Conservation (phyloP, 805 yeast genomes). For the Saccharomyces jurei region DNA sequence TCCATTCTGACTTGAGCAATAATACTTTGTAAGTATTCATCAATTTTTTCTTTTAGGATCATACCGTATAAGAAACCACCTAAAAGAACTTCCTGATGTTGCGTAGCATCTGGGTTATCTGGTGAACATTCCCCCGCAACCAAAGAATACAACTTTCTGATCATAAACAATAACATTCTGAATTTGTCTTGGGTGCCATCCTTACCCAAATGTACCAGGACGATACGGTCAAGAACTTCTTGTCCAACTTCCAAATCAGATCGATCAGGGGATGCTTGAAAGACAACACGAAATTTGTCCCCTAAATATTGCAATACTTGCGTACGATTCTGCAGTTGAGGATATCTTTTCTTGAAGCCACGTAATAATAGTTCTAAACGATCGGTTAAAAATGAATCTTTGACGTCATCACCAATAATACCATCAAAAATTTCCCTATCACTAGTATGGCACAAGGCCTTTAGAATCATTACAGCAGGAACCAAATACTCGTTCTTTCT, state of each 20-base stretch:
- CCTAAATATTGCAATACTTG: conserved; percentile 93
- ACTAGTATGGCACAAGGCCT: conserved; percentile 82
- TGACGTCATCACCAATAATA: conserved; percentile 79
- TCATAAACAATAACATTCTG: conserved; percentile 83
- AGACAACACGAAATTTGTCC: conserved; percentile 89
- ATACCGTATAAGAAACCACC: conserved; percentile 96
- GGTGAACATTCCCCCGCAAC: conserved; percentile 96
- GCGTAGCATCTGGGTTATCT: conserved; percentile 98
- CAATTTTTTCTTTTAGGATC: conserved; percentile 93
- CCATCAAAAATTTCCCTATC: conserved; percentile 96
- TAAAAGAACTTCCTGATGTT: conserved; percentile 91
- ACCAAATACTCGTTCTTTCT: conserved; percentile 89
- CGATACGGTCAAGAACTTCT: conserved; percentile 74
- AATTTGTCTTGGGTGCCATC: conserved; percentile 69
- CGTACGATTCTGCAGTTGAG: conserved; percentile 61
- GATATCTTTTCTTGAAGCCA: conserved; percentile 68
- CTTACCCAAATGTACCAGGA: conserved; percentile 68
- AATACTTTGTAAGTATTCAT: conserved; percentile 76
- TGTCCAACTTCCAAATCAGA: conserved; percentile 87
- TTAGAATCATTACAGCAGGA: conserved; percentile 86
- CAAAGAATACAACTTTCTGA: conserved; percentile 85
- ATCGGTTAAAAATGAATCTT: conserved; percentile 91
- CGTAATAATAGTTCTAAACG: conserved; percentile 90
- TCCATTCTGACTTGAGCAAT: conserved; percentile 70
- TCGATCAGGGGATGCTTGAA: conserved; percentile 80